Evolutionary conservation across 2,329 filamentous ascomycete species (phyloP), one percentile per base, ranked within the genome.

Genomic region (Thermochaetoides dissita): DNA sequence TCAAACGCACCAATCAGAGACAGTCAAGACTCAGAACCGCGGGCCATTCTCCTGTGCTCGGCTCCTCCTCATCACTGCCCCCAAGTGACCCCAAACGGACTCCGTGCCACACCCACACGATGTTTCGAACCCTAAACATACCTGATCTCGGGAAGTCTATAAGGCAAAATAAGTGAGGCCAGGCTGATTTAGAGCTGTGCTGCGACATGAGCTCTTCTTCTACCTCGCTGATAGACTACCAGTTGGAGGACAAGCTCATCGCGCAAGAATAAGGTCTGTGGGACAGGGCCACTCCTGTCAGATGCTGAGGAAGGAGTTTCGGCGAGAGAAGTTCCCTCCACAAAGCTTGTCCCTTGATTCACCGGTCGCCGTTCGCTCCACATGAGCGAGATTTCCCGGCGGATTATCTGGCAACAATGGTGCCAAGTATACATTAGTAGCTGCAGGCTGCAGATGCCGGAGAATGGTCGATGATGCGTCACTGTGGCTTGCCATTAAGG

Each of bases 111-210:
- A 30, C 17, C 5, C 17, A 5, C 17, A 24, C 5, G 30, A 38
- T n/a, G 43, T 36, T 46, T 47, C 45, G 43, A 47, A 46, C 17
- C 17, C 17, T 24, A 24, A 24, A 24, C 5, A 24, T 24, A 5
- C 17, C 17, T 24, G 17, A 24, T 24, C 17, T 24, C 17, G 17
- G 17, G 17, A 24, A 24, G 17, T 24, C 17, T 24, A 5, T 24
- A 24, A n/a, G n/a, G n/a, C 17, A 24, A 5, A 5, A 24, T n/a
- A 24, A 24, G 17, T 24, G 17, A 24, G 17, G 3, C 17, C 17
- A 24, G 5, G 17, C 17, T 3, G 17, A 24, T 24, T 24, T 24
- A 24, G 17, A 24, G 17, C 5, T 24, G 17, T 24, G 17, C 17
- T 24, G 17, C 5, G 17, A 5, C 5, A 24, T 24, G 17, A 24